A percentile compares a stretch with the other conserved stretches of the same genome.
Evolutionary conservation across 352 stramenopile genomes (phyloP).

Genomic region (Pythium sp.): DNA sequence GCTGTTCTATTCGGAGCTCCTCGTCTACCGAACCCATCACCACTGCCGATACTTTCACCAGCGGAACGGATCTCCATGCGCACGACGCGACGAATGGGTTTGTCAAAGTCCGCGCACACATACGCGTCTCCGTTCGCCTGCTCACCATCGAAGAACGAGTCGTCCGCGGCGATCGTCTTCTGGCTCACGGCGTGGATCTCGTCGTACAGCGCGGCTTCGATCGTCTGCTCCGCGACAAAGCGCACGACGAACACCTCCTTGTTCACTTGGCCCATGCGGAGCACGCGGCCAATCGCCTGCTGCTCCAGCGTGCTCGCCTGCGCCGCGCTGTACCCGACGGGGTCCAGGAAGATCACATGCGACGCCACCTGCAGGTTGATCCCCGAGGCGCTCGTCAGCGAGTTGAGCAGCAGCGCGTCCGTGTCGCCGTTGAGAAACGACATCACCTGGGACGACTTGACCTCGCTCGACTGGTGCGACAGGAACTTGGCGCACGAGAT

Average conservation of each 20-base stretch:
- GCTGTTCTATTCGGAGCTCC: background rate
- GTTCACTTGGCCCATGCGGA: conserved; percentile 86
- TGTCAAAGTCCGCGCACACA: conserved; percentile 53
- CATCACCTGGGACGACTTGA: conserved; percentile 68
- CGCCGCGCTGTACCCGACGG: conserved; percentile 60
- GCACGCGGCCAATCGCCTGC: conserved; percentile 79
- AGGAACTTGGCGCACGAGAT: conserved; percentile 71
- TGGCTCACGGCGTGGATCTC: conserved; percentile 58
- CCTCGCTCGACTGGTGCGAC: conserved; percentile 74
- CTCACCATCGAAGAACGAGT: conserved; percentile 71
- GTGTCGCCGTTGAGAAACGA: conserved; percentile 63
- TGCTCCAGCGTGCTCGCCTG: conserved; percentile 77
- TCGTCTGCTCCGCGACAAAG: conserved; percentile 69
- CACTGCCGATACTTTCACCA: conserved; percentile 10
- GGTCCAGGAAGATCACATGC: conserved; percentile 82
- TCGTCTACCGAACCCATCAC: conserved; percentile 2
- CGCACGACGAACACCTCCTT: conserved; percentile 62
- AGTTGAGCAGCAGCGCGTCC: conserved; percentile 75
- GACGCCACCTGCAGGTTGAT: conserved; percentile 86
- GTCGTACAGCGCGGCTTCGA: conserved; percentile 73
- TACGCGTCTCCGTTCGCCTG: conserved; percentile 42
- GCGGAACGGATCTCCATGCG: conserved; percentile 43
- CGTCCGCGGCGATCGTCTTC: conserved; percentile 43
- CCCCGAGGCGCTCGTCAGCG: conserved; percentile 75
- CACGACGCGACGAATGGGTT: conserved; percentile 51